Evolutionary conservation across 805 yeast species (phyloP).

Genomic region (Ogataea pignaliae): DNA sequence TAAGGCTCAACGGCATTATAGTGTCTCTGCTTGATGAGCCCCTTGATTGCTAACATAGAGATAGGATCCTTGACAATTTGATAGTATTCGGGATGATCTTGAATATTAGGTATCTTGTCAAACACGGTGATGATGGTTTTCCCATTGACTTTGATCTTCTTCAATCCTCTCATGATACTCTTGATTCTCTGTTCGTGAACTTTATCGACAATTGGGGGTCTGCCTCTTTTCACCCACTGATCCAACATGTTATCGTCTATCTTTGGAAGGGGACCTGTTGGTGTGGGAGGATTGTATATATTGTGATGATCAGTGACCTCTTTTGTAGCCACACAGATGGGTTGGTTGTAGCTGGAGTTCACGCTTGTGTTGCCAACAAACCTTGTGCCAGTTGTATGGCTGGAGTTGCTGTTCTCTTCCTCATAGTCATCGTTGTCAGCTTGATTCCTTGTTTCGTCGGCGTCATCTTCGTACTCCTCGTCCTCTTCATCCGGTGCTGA

Average conservation of each 20-base stretch:
- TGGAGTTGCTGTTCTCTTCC: constrained; percentile 9
- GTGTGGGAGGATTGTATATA: constrained; percentile 26
- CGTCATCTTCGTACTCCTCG: constrained; percentile 14
- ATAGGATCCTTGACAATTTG: constrained; percentile 53
- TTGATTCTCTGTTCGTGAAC: constrained; percentile 92
- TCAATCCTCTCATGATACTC: constrained; percentile 74
- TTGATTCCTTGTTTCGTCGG: constrained; percentile 19
- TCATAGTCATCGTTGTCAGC: constrained; percentile 18
- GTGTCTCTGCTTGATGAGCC: constrained; percentile 80
- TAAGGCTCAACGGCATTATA: constrained; percentile 74
- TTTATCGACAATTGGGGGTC: constrained; percentile 87
- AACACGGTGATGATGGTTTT: constrained; percentile 44
- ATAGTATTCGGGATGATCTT: constrained; percentile 51
- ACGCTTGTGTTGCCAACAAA: constrained; percentile 6
- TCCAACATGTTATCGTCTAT: constrained; percentile 25
- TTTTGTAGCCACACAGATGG: constrained; percentile 23
- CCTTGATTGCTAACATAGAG: constrained; percentile 67
- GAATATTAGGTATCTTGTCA: constrained; percentile 76
- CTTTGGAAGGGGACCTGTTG: constrained; percentile 13
- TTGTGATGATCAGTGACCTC: constrained; percentile 24
- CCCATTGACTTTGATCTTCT: constrained; percentile 63
- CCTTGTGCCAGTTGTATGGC: background rate
- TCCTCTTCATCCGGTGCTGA: background rate
- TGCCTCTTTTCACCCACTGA: constrained; percentile 68
- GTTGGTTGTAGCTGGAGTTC: constrained; percentile 19